phyloP scores from a whole-genome alignment of 768 basidiomycete species.

The Tephrocybe rancida region DNA sequence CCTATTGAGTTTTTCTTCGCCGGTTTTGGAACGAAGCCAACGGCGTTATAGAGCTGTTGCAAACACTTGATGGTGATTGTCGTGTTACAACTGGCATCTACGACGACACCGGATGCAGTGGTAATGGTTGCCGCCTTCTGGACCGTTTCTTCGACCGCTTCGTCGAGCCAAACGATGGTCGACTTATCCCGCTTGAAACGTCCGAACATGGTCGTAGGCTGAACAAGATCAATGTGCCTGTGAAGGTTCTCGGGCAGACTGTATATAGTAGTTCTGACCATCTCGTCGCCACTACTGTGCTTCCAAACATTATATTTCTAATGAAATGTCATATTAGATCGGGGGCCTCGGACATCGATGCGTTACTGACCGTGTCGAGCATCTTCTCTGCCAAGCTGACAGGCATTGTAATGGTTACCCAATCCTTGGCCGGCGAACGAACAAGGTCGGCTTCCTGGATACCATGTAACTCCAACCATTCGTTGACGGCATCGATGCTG shows the following conservation, averaged over 20 bases:
- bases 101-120: constrained; percentile 33
- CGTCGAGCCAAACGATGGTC: constrained; percentile 29
- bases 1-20: constrained; percentile 50
- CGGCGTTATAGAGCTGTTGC: constrained; percentile 56
- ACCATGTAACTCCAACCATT: constrained; percentile 64
- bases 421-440: constrained; percentile 69
- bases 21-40: constrained; percentile 41
- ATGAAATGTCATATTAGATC: neutral
- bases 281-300: constrained; percentile 38
- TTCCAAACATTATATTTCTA: constrained; percentile 69
- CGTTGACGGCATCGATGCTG: constrained; percentile 54
- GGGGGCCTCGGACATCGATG: neutral
- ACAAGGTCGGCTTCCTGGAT: constrained; percentile 46
- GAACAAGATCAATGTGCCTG: constrained; percentile 63
- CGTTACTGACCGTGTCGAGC: constrained; percentile 61
- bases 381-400: constrained; percentile 66
- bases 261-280: constrained; percentile 67
- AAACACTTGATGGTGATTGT: constrained; percentile 57
- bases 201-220: constrained; percentile 64
- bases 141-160: constrained; percentile 16
- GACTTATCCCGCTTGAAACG: constrained; percentile 44
- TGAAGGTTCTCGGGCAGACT: constrained; percentile 62
- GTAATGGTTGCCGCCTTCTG: constrained; percentile 13
- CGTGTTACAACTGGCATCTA: constrained; percentile 50
- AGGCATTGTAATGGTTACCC: constrained; percentile 63